Base-by-base conservation (phyloP, 2,329 filamentous ascomycete genomes). In the Cladosporium austrohemisphaericum region DNA sequence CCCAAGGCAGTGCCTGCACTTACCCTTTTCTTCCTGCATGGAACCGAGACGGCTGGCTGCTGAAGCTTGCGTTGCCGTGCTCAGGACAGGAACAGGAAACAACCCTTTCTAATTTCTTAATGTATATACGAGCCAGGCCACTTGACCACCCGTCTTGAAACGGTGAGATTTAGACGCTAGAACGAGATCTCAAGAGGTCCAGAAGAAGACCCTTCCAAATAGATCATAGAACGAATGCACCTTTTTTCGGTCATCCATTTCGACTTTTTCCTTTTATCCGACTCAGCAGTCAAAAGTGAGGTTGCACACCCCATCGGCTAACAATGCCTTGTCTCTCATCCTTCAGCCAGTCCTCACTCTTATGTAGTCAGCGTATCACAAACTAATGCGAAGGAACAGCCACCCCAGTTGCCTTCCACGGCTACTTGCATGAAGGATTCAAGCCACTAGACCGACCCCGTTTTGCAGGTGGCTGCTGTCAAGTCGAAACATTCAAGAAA, bases 1-100 rank as follows among this genome's bases (percentile, higher is more conserved):
- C 36, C 38, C 41, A 33, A 40, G 46, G 46, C 46, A 40, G 36
- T 32, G 46, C 36, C 46, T 49, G 46, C 36, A 31, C 16, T 16
- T 28, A 25, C 29, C 8, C 18, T 33, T 32, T 41, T 35, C 31
- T 19, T 45, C 20, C 31, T 36, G 20, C 37, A 40, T 40, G 23
- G 14, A 16, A 25, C 37, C 23, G 37, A 40, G 37, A 40, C 37
- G 28, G 37, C 31, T 3, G n/a, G 8, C 11, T 6, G 11, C 25
- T 26, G 25, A 11, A 26, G 25, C n/a, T n/a, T n/a, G n/a, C n/a
- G n/a, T n/a, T n/a, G n/a, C n/a, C n/a, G n/a, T 26, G 25, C 25
- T 26, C 25, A 26, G 25, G 25, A 26, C 11, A 10, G 38, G 16
- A n/a, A n/a, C 25, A 41, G 38, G 38, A 23, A 31, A 8, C 23